Percentiles rank a stretch among this genome's conserved stretches.
phyloP scores from a whole-genome alignment of 1,139 yeast genomes.

The Keqinozyma sinolaborantium region DNA sequence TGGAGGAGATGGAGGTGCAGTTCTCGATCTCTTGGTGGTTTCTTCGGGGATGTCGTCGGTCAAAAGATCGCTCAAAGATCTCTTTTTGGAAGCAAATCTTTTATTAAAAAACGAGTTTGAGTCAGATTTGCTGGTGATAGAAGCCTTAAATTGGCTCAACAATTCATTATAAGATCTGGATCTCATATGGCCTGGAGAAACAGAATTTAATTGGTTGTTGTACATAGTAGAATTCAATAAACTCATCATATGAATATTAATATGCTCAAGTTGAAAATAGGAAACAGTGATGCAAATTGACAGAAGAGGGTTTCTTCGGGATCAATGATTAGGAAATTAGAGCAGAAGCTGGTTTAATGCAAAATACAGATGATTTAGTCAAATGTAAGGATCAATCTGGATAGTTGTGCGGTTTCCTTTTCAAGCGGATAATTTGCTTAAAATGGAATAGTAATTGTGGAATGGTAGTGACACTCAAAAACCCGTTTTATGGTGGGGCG shows the following conservation, averaged over 20 bases:
- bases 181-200: conserved; percentile 29
- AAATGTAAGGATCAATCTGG: no score
- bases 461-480: no score
- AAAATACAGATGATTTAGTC: no score
- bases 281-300: not conserved
- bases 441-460: no score
- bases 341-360: no score
- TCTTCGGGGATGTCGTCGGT: conserved; percentile 20
- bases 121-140: conserved; percentile 10
- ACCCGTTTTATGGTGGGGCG: no score
- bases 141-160: conserved; percentile 23
- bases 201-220: conserved; percentile 26
- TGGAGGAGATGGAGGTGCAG: conserved; percentile 42
- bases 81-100: conserved; percentile 11
- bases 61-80: conserved; percentile 12
- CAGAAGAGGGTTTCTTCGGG: not conserved
- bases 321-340: not conserved
- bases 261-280: conserved; percentile 1
- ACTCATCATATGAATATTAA: conserved; percentile 10
- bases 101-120: conserved; percentile 2
- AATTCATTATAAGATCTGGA: conserved; percentile 29
- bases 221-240: conserved; percentile 26
- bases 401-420: no score
- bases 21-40: conserved; percentile 37
- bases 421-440: no score